These are phyloP conservation scores for Hypoxylon sp. DNA, from an alignment of 2,329 filamentous ascomycete species.

Conservation along the genomic window DNA sequence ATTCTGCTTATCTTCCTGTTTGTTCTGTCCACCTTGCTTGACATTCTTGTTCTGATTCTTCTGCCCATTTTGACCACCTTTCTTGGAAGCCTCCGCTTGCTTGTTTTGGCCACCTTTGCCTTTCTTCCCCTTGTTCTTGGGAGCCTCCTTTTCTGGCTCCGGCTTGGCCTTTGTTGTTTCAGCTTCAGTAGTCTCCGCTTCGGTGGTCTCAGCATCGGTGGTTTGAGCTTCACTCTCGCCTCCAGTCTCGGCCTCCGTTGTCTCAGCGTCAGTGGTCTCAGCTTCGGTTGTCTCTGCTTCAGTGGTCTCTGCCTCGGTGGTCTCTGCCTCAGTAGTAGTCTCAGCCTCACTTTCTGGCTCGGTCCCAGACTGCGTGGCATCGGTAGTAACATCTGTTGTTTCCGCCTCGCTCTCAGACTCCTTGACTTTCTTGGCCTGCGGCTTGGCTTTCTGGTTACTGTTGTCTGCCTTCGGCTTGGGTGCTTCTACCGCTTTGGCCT, in stretches of 20 bases:
- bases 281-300: constrained; percentile 29
- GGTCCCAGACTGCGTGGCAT: not conserved
- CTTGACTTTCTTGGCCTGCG: constrained; percentile 34
- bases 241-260: constrained; percentile 36
- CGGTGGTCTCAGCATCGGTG: constrained; percentile 15
- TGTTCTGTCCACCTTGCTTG: not conserved
- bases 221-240: constrained; percentile 37
- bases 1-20: not conserved
- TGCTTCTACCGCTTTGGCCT: constrained; percentile 27
- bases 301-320: constrained; percentile 36
- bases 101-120: constrained; percentile 6
- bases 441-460: constrained; percentile 28
- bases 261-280: constrained; percentile 28
- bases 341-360: constrained; percentile 20
- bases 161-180: constrained; percentile 14
- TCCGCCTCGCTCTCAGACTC: constrained; percentile 32
- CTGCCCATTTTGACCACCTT: not conserved
- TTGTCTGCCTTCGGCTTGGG: constrained; percentile 27
- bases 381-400: constrained; percentile 13
- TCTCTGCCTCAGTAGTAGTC: no score
- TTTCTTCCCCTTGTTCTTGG: constrained; percentile 31
- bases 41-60: no score
- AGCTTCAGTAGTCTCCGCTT: constrained; percentile 7
- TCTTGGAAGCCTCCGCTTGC: no score
- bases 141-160: constrained; percentile 32